Conservation (phyloP, 2,329 filamentous ascomycete species). For the Alternaria ventricosa region DNA sequence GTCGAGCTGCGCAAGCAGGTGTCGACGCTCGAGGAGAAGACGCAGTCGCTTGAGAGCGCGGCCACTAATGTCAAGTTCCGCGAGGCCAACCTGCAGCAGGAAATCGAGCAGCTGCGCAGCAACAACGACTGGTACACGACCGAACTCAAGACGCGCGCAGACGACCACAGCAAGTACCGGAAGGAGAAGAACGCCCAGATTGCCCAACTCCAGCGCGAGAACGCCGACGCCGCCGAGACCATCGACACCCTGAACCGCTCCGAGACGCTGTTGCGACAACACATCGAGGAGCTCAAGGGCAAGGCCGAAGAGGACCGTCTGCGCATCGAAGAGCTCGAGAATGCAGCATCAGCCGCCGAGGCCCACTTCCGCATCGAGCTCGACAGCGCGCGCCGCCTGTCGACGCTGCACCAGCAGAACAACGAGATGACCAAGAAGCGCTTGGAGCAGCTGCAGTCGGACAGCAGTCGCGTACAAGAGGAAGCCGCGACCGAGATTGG, state of each 20-base stretch:
- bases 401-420: constrained; percentile 80
- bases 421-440: constrained; percentile 74
- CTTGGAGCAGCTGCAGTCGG: constrained; percentile 71
- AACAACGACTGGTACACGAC: constrained; percentile 93
- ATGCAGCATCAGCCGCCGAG: constrained; percentile 80
- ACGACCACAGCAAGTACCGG: constrained; percentile 85
- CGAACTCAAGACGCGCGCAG: constrained; percentile 87
- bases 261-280: constrained; percentile 79
- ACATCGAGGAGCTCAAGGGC: constrained; percentile 81
- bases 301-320: constrained; percentile 85
- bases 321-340: constrained; percentile 84
- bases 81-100: constrained; percentile 87
- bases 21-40: constrained; percentile 78
- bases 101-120: constrained; percentile 84
- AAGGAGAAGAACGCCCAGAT: constrained; percentile 95
- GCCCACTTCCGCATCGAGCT: constrained; percentile 88
- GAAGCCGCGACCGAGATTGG: constrained; percentile 66
- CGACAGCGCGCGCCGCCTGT: constrained; percentile 79
- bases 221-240: constrained; percentile 81
- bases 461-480: constrained; percentile 69
- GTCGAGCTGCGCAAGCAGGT: constrained; percentile 84
- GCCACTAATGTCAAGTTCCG: constrained; percentile 85
- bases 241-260: constrained; percentile 79
- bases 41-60: constrained; percentile 81
- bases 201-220: constrained; percentile 83